Conservation (phyloP, 169 alveolate genomes). For the Plasmodium sp. region DNA sequence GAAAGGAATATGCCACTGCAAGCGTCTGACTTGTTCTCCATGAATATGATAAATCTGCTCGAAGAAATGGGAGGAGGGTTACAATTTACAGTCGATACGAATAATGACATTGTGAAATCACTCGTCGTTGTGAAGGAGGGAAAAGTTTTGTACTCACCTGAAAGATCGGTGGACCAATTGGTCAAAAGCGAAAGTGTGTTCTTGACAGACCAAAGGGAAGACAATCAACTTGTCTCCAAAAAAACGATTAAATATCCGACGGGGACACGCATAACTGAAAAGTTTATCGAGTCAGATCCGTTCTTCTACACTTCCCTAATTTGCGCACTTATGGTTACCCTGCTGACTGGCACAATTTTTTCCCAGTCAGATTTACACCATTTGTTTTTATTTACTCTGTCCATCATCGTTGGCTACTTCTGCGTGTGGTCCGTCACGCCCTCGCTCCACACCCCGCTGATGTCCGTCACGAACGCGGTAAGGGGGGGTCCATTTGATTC, state of each 20-base stretch:
- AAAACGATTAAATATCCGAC: conserved; percentile 72
- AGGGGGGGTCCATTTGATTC: background rate
- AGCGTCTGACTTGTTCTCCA: conserved; percentile 88
- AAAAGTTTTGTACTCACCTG: conserved; percentile 76
- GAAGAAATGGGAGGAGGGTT: conserved; percentile 87
- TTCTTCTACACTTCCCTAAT: conserved; percentile 41
- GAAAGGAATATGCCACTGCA: conserved; percentile 91
- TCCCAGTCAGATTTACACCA: conserved; percentile 63
- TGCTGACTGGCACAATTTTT: conserved; percentile 24
- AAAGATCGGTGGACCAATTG: conserved; percentile 16
- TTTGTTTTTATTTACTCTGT: conserved; percentile 55
- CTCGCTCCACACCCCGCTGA: conserved; percentile 93
- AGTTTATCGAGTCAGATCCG: conserved; percentile 56
- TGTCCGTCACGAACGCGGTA: conserved; percentile 94
- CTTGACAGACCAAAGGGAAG: conserved; percentile 10
- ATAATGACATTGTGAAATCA: conserved; percentile 82
- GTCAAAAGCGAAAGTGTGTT: conserved; percentile 67
- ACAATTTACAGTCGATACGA: conserved; percentile 79
- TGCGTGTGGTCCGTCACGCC: conserved; percentile 94
- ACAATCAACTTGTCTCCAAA: conserved; percentile 68
- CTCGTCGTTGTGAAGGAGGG: conserved; percentile 82
- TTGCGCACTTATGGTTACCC: conserved; percentile 7
- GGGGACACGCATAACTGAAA: conserved; percentile 35
- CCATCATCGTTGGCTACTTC: conserved; percentile 90
- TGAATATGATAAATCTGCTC: conserved; percentile 86